Evolutionary conservation across 805 yeast genomes (phyloP), one percentile per base, ranked within the genome.

Genomic region (Saccharomycopsis javanensis): DNA sequence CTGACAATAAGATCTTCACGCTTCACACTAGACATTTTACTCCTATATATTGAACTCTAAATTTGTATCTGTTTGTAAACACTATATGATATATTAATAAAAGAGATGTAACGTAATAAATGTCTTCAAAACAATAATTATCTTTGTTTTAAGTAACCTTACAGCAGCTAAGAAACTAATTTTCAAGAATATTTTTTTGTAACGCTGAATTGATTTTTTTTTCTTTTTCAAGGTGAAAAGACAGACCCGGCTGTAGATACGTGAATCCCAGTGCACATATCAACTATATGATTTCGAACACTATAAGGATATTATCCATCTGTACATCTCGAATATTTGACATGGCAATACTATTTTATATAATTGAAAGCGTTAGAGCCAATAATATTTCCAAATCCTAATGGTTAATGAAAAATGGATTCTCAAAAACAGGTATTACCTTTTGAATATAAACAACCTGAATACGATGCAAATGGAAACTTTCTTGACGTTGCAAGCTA

Each of bases 1-100:
- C 28, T 57, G 16, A 59, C 60, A 34, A 59, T 57, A 25, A 59
- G 60, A 33, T 59, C 62, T 51, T 56, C 60, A 27, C 62, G 60
- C 27, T 60, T 59, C 20, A 59, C 60, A 31, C 54, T 11, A 50
- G 56, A 48, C 35, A 25, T 53, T 38, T 18, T 57, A 54, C 51
- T 55, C 25, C 34, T 31, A 3, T n/a, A 33, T 51, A 34, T 51
- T 23, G 13, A 31, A 15, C 4, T 50, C n/a, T 54, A 5, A 27
- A 2, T 7, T 3, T 50, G 2, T 50, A 20, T 20, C 11, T 50
- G 5, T 50, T 30, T 50, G 11, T 46, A 13, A 15, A 31, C 35
- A 31, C 35, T 3, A 31, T 31, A 31, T n/a, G n/a, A n/a, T n/a
- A n/a, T n/a, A n/a, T n/a, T n/a, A n/a, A n/a, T n/a, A n/a, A n/a